Percentiles rank a stretch among this genome's conserved stretches.
These are phyloP conservation scores for Bauhinia variegata DNA, from an alignment of 306 rosid species.

Conservation along the genomic window DNA sequence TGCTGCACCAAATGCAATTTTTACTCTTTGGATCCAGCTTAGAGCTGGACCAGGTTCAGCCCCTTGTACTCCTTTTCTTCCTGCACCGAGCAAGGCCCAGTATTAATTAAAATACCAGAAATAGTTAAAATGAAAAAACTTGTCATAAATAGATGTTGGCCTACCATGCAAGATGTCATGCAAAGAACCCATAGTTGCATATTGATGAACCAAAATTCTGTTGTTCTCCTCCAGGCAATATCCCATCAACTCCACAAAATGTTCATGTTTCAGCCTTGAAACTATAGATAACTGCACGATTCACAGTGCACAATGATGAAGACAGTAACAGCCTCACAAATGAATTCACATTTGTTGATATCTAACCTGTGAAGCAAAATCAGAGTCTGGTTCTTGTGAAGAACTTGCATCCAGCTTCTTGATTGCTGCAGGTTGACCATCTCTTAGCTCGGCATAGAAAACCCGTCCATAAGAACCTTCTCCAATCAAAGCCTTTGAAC, in stretches of 20 bases:
- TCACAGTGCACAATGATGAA: conserved; percentile 8
- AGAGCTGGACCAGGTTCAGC: conserved; percentile 95
- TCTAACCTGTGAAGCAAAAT: conserved; percentile 71
- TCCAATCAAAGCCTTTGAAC: conserved; percentile 78
- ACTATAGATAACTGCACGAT: conserved; percentile 77
- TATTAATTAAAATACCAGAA: conserved; percentile 19
- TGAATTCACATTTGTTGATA: conserved; percentile 9
- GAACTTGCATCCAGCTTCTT: conserved; percentile 78
- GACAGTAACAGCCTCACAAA: neutral
- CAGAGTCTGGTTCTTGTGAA: conserved; percentile 75
- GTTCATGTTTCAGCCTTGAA: conserved; percentile 81
- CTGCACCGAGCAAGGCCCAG: conserved; percentile 49
- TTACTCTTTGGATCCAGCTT: conserved; percentile 85
- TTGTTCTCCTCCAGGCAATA: conserved; percentile 82
- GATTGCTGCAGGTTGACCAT: conserved; percentile 76
- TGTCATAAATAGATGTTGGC: neutral
- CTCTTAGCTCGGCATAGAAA: conserved; percentile 64
- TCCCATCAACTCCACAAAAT: conserved; percentile 87
- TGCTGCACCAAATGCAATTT: conserved; percentile 91
- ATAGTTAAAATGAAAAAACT: neutral
- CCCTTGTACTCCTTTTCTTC: conserved; percentile 97
- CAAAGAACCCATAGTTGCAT: conserved; percentile 86
- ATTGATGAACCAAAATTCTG: conserved; percentile 78
- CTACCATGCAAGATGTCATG: conserved; percentile 93
- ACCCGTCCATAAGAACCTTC: conserved; percentile 98